Evolutionary conservation across 2,329 filamentous ascomycete species (phyloP).

Genomic region (Septoria linicola): DNA sequence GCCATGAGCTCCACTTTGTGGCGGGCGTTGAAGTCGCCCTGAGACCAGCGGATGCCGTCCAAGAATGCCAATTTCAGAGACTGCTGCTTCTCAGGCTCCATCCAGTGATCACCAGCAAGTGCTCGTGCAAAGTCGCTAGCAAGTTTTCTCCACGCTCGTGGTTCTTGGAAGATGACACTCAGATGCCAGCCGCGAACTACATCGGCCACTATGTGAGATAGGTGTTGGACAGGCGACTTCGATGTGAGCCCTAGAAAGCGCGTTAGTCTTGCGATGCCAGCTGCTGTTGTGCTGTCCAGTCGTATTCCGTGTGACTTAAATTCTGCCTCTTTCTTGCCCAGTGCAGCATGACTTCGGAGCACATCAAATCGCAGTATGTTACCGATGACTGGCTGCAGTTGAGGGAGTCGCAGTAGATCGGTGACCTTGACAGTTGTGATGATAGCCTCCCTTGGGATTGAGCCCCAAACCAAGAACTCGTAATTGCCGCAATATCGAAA

Average conservation of each 20-base stretch:
- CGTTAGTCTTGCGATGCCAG: slow-evolving; percentile 13
- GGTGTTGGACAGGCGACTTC: slow-evolving; percentile 1
- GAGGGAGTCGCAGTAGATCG: slow-evolving; percentile 12
- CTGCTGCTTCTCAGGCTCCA: not conserved
- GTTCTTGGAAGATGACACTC: not conserved
- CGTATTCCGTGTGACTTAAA: not conserved
- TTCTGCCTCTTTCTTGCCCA: not conserved
- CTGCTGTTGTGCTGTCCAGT: not conserved
- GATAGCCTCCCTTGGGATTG: slow-evolving; percentile 18
- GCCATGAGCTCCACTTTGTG: slow-evolving; percentile 9
- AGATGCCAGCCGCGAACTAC: slow-evolving; percentile 22
- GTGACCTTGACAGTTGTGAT: slow-evolving; percentile 18
- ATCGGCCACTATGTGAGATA: slow-evolving; percentile 19
- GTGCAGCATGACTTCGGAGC: not conserved
- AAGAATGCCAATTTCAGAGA: slow-evolving; percentile 18
- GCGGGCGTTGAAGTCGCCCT: slow-evolving; percentile 12
- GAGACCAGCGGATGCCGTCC: slow-evolving; percentile 15
- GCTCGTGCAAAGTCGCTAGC: slow-evolving; percentile 4
- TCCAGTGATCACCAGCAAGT: not conserved
- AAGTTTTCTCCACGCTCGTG: slow-evolving; percentile 5
- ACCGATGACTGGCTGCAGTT: not conserved
- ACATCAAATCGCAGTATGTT: not conserved
- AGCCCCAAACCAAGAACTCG: slow-evolving; percentile 21
- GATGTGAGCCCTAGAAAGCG: slow-evolving; percentile 7
- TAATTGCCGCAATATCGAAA: slow-evolving; percentile 16